A percentile compares a stretch with the other conserved stretches of the same genome.
These are phyloP conservation scores for Agrocybe pediades DNA, from an alignment of 768 basidiomycete genomes.

Conservation along the genomic window DNA sequence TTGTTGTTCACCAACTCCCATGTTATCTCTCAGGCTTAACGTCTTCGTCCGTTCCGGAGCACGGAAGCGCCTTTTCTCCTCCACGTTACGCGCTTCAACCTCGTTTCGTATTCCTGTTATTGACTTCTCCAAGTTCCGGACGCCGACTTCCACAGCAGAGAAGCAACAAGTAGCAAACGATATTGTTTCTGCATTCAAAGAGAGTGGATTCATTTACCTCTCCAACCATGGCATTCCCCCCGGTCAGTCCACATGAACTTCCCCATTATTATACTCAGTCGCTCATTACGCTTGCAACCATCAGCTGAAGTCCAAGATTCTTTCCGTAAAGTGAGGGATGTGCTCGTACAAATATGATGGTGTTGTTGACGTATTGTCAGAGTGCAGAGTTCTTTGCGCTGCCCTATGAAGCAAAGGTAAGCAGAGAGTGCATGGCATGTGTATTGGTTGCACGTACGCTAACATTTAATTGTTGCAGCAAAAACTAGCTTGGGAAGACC, in stretches of 20 bases:
- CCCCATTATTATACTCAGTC: not conserved
- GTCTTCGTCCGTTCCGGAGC: slow-evolving; percentile 19
- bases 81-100: slow-evolving; percentile 20
- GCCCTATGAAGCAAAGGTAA: slow-evolving; percentile 62
- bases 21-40: slow-evolving; percentile 28
- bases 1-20: slow-evolving; percentile 9
- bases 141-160: slow-evolving; percentile 49
- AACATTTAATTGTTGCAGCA: too few species aligned
- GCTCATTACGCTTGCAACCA: not conserved
- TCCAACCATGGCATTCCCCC: slow-evolving; percentile 69
- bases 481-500: slow-evolving; percentile 79
- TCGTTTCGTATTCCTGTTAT: slow-evolving; percentile 73
- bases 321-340: slow-evolving; percentile 59
- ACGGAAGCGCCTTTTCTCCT: slow-evolving; percentile 26
- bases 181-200: slow-evolving; percentile 77
- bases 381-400: slow-evolving; percentile 77
- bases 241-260: slow-evolving; percentile 25
- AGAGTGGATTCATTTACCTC: slow-evolving; percentile 82
- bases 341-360: not conserved
- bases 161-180: slow-evolving; percentile 65
- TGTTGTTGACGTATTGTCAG: slow-evolving; percentile 36
- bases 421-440: not conserved
- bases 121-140: slow-evolving; percentile 71
- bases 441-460: too few species aligned
- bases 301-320: slow-evolving; percentile 53